Base-by-base conservation (phyloP, 352 stramenopile species). In the Pythium rhizo-oryzae region DNA sequence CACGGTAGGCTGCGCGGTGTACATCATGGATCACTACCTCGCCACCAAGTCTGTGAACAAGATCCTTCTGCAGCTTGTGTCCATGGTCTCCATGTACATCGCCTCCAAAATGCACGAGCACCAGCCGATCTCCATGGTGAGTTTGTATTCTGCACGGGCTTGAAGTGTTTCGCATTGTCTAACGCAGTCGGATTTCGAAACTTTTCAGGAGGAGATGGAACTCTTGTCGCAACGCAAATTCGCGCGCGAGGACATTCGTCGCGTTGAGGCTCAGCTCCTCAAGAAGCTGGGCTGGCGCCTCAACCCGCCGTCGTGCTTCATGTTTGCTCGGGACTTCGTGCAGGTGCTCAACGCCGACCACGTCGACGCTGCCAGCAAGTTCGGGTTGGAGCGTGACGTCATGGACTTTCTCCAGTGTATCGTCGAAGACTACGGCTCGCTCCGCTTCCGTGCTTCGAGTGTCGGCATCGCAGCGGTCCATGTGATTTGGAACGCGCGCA, bases 91-190 rank as follows among this genome's bases (percentile, higher is more conserved):
- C 25, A 75, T 85, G 74, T 80, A 80, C 65, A 71, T 85, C 41
- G 67, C 78, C 21, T 85, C 78, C 57, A 85, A 85, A 70, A 81
- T 85, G 71, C 78, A 85, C 57, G 78, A 85, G 65, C 68, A 72
- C 28, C 77, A 79, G 47, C 78, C 78, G 41, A 85, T 85, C 41
- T 74, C 76, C 13, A 83, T 85, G 76, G 77, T 80, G 23, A 28
- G 57, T 54, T 33, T 18, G n/a, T 60, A 9, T 43, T 19, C 37
- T 25, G 25, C 18, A 50, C 16, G 12, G 33, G 15, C 24, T 43
- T 23, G 56, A 28, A 60, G 8, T 13, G 6, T 56, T 56, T 11
- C 11, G 44, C 44, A 46, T 64, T 56, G 43, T 62, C 58, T 67
- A 44, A 67, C 60, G 39, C 44, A 47, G 13, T 53, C 18, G 21